Percentiles rank a stretch among this genome's conserved stretches.
These are phyloP conservation scores for Magnolia changhungtana DNA, from an alignment of 164 flowering plant species.

Conservation along the genomic window DNA sequence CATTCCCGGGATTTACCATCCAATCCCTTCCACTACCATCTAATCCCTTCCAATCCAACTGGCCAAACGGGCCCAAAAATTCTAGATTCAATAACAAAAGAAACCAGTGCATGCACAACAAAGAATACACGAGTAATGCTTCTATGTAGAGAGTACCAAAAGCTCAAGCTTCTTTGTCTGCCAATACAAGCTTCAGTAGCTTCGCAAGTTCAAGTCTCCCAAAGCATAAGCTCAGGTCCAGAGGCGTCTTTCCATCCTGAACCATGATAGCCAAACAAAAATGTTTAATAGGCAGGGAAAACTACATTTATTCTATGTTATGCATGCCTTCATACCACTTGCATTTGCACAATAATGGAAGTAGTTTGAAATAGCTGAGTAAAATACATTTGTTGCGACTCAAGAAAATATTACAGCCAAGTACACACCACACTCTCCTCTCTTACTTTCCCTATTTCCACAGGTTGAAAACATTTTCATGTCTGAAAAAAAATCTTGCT, in stretches of 20 bases:
- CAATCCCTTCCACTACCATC: no score
- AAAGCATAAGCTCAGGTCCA: conserved; percentile 77
- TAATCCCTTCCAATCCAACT: no score
- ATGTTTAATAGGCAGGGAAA: no score
- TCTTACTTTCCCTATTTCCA: no score
- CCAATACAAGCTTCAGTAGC: conserved; percentile 73
- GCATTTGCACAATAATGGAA: not conserved
- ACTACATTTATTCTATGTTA: no score
- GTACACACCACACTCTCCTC: not conserved
- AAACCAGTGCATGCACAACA: no score
- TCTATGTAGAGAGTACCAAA: not conserved
- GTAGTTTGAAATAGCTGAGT: not conserved
- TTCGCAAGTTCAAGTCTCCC: conserved; percentile 87
- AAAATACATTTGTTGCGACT: not conserved
- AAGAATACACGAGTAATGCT: no score
- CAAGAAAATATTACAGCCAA: not conserved
- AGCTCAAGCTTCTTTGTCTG: conserved; percentile 34
- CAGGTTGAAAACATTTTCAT: no score
- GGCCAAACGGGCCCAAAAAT: no score
- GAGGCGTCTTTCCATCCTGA: conserved; percentile 84
- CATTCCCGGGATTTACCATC: no score
- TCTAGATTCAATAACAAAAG: no score
- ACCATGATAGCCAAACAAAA: conserved; percentile 1
- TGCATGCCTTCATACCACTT: not conserved
- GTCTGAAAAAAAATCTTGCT: no score